Evolutionary conservation across 2,329 filamentous ascomycete genomes (phyloP), one percentile per base, ranked within the genome.

Genomic region (Chrysosporium queenslandicum): DNA sequence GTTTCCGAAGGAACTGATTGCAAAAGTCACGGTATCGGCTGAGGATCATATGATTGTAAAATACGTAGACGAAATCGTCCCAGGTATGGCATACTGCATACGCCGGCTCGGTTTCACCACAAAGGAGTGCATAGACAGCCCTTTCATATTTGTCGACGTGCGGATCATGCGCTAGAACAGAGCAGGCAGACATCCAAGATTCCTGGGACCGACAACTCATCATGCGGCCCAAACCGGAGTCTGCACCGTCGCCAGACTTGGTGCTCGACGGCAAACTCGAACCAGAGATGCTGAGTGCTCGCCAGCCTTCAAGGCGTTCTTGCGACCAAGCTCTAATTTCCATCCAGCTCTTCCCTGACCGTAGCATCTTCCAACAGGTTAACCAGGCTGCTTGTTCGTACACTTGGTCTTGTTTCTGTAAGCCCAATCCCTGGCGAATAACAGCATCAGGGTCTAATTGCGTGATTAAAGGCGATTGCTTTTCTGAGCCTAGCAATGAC

Each of bases 361-460:
- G 82, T 49, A 98, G 75, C 74, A 95, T 86, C 66, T 95, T 88
- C 73, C 89, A 97, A 69, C 87, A 92, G n/a, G 87, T 85, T 55
- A 90, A 77, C 90, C 92, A 97, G 43, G 94, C 86, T 2, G 89
- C 86, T 50, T 85, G 81, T 71, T 98, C 92, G 57, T 91, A 92
- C 62, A 83, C 90, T 58, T 88, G 82, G 64, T 98, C 92, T 61
- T 90, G 81, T 21, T 82, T 79, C 64, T 94, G 85, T 37, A 97
- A 74, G 46, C 77, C 81, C 50, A 86, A 80, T 46, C 77, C 77
- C 67, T 97, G 90, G 55, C 92, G 80, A 34, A 82, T 83, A n/a
- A 82, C 76, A 4, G 89, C 87, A 72, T 98, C 92, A 0, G 92
- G 92, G 62, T 98, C 92, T 30, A 98, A 76, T 60, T 95, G 87